Evolutionary conservation across 805 yeast species (phyloP).

Genomic region (Yamadazyma tumulicola): DNA sequence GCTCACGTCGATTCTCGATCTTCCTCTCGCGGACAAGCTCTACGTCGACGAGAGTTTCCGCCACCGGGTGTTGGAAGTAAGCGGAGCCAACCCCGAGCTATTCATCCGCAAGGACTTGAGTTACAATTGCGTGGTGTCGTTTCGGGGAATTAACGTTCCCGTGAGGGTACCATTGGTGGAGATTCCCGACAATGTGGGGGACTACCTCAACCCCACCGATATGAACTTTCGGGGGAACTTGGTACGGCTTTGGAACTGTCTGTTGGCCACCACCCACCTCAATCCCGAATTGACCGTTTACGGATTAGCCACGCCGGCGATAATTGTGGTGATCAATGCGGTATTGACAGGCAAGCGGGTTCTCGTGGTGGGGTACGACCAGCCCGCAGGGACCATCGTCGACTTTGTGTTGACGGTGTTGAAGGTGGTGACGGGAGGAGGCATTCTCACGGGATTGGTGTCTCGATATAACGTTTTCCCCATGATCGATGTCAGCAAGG

Average conservation of each 20-base stretch:
- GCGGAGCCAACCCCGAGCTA: slow-evolving; percentile 26
- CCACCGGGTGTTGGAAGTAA: slow-evolving; percentile 23
- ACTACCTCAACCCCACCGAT: slow-evolving; percentile 44
- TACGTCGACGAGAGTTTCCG: slow-evolving; percentile 38
- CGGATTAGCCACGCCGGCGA: slow-evolving; percentile 51
- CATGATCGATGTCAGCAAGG: slow-evolving; percentile 56
- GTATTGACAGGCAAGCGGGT: slow-evolving; percentile 37
- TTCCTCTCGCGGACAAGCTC: slow-evolving; percentile 40
- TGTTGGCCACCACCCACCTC: slow-evolving; percentile 29
- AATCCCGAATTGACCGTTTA: slow-evolving; percentile 50
- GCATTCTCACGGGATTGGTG: slow-evolving; percentile 40
- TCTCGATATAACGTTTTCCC: slow-evolving; percentile 49
- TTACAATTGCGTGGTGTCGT: slow-evolving; percentile 36
- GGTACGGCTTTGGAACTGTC: slow-evolving; percentile 31
- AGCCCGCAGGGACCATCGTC: slow-evolving; percentile 41
- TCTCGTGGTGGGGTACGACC: slow-evolving; percentile 37
- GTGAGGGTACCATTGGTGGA: slow-evolving; percentile 39
- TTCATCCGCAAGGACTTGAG: slow-evolving; percentile 43
- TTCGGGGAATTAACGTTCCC: slow-evolving; percentile 42
- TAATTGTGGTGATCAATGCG: slow-evolving; percentile 33
- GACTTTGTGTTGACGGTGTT: slow-evolving; percentile 35
- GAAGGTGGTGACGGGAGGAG: slow-evolving; percentile 41
- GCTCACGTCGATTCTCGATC: slow-evolving; percentile 40
- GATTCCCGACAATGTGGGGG: slow-evolving; percentile 42
- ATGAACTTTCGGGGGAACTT: slow-evolving; percentile 37